Evolutionary conservation across 2,329 filamentous ascomycete species (phyloP), one percentile per base, ranked within the genome.

Genomic region (Elsinoe australis): DNA sequence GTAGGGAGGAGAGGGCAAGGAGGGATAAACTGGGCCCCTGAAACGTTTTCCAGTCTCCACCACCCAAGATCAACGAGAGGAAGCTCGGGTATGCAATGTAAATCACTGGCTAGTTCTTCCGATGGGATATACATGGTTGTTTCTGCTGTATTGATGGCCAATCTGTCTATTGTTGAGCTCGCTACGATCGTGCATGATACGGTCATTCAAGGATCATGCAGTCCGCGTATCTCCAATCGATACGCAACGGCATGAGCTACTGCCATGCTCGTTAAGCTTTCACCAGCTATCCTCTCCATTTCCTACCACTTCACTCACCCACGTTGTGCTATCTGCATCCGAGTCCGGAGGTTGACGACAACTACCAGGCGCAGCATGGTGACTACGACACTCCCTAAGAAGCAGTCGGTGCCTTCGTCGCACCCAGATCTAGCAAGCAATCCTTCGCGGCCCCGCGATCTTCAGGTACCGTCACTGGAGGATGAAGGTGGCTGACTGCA

Each of bases 201-300:
- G n/a, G n/a, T n/a, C n/a, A n/a, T n/a, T n/a, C n/a, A n/a, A n/a
- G n/a, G n/a, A n/a, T n/a, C n/a, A n/a, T n/a, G n/a, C n/a, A n/a
- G n/a, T n/a, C n/a, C n/a, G n/a, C n/a, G n/a, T 41, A 21, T 41
- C 36, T 41, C 15, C 36, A 21, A 41, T 41, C 36, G 36, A 26
- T 41, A 41, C 28, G 36, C 10, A 28, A 26, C 36, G 28, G 21
- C 12, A 41, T 44, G 26, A 42, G 38, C 38, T 24, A 42, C 39
- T n/a, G 28, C 26, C 26, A 44, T 32, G 39, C 24, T 28, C 15
- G 24, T 17, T 26, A 44, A 44, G 39, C 39, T 44, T 44, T 44
- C 39, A 44, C 19, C 39, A 26, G 39, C 39, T 44, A 44, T 44
- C 39, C 39, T 39, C 4, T 42, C 32, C 39, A 44, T 44, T 44